A percentile compares a stretch with the other conserved stretches of the same genome.
Evolutionary conservation across 306 rosid genomes (phyloP).

Genomic region (Vigna reflexopilosa): DNA sequence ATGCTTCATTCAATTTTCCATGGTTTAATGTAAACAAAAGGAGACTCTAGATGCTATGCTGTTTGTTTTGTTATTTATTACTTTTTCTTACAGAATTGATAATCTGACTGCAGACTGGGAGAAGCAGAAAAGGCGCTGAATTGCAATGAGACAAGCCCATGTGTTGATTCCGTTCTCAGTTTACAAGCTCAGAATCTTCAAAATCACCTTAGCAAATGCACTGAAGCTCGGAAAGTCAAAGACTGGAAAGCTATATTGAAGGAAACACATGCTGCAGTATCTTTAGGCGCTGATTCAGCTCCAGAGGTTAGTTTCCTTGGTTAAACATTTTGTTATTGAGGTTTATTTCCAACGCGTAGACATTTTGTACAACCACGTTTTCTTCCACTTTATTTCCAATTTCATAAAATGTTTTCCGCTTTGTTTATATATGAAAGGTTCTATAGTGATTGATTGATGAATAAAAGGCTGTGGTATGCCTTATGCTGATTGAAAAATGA

Average conservation of each 20-base stretch:
- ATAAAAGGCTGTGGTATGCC: not conserved
- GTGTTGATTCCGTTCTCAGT: slow-evolving; percentile 45
- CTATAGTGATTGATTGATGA: slow-evolving; percentile 15
- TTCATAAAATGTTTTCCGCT: not conserved
- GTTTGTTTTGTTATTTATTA: slow-evolving; percentile 14
- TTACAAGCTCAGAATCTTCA: slow-evolving; percentile 66
- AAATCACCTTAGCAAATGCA: slow-evolving; percentile 67
- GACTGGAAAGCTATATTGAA: slow-evolving; percentile 73
- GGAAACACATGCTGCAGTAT: slow-evolving; percentile 73
- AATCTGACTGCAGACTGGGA: slow-evolving; percentile 69
- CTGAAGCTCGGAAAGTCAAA: slow-evolving; percentile 61
- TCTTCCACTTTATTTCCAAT: not conserved
- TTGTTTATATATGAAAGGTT: not conserved
- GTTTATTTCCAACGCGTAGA: not conserved
- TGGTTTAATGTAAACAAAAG: not conserved
- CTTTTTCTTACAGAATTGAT: slow-evolving; percentile 29
- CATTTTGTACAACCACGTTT: not conserved
- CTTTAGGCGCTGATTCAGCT: slow-evolving; percentile 78
- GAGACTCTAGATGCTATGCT: not conserved
- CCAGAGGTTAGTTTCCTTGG: slow-evolving; percentile 61
- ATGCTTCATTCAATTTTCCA: not conserved
- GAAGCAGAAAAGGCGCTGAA: slow-evolving; percentile 74
- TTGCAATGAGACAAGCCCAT: slow-evolving; percentile 58
- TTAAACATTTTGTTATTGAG: not conserved
- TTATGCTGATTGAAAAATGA: slow-evolving; percentile 33